These are phyloP conservation scores for Cynara cardunculus DNA, from an alignment of 129 eudicot genomes.

Conservation along the genomic window DNA sequence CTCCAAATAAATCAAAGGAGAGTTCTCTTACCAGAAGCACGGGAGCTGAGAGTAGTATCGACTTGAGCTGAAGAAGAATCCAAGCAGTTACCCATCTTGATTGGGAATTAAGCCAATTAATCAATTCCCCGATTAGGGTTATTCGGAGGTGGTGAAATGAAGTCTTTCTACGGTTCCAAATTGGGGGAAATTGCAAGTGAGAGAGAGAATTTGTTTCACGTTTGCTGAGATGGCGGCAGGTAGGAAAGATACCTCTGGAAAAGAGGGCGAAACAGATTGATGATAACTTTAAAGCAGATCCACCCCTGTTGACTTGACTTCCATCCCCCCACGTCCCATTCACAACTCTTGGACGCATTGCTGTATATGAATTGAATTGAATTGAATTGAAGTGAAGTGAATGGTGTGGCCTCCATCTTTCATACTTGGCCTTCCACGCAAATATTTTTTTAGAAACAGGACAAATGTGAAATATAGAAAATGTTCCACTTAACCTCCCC, in stretches of 20 bases:
- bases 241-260: not conserved
- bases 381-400: no score
- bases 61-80: constrained; percentile 63
- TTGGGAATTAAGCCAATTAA: not conserved
- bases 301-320: not conserved
- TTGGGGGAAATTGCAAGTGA: not conserved
- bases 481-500: not conserved
- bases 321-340: not conserved
- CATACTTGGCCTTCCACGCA: not conserved
- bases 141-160: not conserved
- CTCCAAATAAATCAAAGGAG: not conserved
- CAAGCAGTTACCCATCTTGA: constrained; percentile 57
- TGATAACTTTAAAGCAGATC: not conserved
- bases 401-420: no score
- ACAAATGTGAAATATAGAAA: not conserved
- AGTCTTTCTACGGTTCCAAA: not conserved
- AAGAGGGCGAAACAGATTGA: not conserved
- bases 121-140: not conserved
- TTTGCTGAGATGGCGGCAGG: constrained; percentile 11
- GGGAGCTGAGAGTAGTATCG: constrained; percentile 46
- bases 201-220: not conserved
- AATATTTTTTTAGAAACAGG: not conserved
- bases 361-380: not conserved
- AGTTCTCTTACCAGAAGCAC: constrained; percentile 37
- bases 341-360: not conserved